phyloP scores from a whole-genome alignment of 768 basidiomycete species.

The Lentinus brumalis region DNA sequence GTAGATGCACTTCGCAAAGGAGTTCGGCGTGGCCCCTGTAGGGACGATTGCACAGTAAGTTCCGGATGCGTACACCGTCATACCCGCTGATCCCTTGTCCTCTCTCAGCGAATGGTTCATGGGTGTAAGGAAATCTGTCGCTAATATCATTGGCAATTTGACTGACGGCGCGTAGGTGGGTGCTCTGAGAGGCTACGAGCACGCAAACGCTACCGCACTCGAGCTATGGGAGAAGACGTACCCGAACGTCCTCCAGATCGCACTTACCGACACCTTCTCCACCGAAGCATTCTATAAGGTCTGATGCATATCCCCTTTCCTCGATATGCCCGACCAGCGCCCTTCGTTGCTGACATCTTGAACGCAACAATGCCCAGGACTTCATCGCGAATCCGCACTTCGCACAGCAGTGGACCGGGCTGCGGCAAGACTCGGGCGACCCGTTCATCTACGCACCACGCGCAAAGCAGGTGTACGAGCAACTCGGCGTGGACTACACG shows the following conservation, averaged over 20 bases:
- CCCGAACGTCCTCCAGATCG: constrained; percentile 58
- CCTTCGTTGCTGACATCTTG: neutral
- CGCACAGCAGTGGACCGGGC: constrained; percentile 72
- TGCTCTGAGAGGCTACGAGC: constrained; percentile 80
- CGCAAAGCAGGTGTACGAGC: constrained; percentile 71
- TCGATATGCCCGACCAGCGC: neutral
- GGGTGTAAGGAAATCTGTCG: constrained; percentile 50
- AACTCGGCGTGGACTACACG: constrained; percentile 64
- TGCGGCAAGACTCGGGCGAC: constrained; percentile 95
- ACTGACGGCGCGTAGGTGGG: constrained; percentile 49
- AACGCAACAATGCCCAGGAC: constrained; percentile 45
- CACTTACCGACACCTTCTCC: constrained; percentile 95
- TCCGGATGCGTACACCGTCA: neutral
- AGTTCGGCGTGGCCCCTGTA: constrained; percentile 62
- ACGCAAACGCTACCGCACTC: constrained; percentile 72
- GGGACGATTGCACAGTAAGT: constrained; percentile 89
- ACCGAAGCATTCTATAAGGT: constrained; percentile 84
- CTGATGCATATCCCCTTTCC: too few relatives aligned
- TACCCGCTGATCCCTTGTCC: neutral
- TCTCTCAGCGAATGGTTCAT: constrained; percentile 83
- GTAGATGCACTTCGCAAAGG: constrained; percentile 84
- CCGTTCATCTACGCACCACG: constrained; percentile 78
- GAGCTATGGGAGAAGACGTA: constrained; percentile 87
- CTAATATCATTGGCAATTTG: too few relatives aligned
- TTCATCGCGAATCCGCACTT: constrained; percentile 56